Percentiles rank a stretch among this genome's conserved stretches.
Evolutionary conservation across 2,329 filamentous ascomycete genomes (phyloP).

Genomic region (Endocalyx cinctus): DNA sequence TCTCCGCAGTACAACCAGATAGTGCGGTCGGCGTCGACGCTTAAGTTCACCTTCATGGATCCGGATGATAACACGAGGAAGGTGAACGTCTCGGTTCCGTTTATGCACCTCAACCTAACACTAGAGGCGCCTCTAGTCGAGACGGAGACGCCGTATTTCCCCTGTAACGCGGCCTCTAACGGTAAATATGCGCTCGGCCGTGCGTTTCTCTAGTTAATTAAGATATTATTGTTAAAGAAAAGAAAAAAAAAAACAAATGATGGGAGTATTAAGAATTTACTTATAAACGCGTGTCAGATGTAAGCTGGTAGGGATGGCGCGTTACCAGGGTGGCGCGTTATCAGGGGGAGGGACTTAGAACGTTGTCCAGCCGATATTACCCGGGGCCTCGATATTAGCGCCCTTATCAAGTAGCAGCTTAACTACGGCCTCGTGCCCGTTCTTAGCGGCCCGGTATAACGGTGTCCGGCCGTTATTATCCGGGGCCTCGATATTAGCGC

Average conservation of each 20-base stretch:
- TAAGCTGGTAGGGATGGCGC: no score
- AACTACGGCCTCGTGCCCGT: slow-evolving; percentile 47
- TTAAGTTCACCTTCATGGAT: slow-evolving; percentile 31
- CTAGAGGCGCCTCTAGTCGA: slow-evolving; percentile 29
- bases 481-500: slow-evolving; percentile 30
- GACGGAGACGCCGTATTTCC: slow-evolving; percentile 33
- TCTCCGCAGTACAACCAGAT: slow-evolving; percentile 25
- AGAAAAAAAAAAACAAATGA: no score
- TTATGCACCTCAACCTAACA: slow-evolving; percentile 29
- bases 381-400: slow-evolving; percentile 37
- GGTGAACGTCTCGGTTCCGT: slow-evolving; percentile 36
- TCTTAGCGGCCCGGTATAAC: slow-evolving; percentile 54
- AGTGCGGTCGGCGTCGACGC: slow-evolving; percentile 30
- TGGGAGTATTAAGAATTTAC: no score
- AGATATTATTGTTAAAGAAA: no score
- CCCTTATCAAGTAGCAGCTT: slow-evolving; percentile 35
- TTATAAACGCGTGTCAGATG: no score
- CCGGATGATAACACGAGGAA: slow-evolving; percentile 17
- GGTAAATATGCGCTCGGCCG: slow-evolving; percentile 30
- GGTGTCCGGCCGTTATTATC: slow-evolving; percentile 50
- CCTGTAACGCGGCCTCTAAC: slow-evolving; percentile 24
- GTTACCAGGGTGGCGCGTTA: no score
- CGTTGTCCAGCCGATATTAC: slow-evolving; percentile 40
- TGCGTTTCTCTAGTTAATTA: slow-evolving; percentile 38
- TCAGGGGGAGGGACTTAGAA: no score